A percentile compares a stretch with the other conserved stretches of the same genome.
Evolutionary conservation across 352 stramenopile species (phyloP).

Genomic region (Pythium phragmitis): DNA sequence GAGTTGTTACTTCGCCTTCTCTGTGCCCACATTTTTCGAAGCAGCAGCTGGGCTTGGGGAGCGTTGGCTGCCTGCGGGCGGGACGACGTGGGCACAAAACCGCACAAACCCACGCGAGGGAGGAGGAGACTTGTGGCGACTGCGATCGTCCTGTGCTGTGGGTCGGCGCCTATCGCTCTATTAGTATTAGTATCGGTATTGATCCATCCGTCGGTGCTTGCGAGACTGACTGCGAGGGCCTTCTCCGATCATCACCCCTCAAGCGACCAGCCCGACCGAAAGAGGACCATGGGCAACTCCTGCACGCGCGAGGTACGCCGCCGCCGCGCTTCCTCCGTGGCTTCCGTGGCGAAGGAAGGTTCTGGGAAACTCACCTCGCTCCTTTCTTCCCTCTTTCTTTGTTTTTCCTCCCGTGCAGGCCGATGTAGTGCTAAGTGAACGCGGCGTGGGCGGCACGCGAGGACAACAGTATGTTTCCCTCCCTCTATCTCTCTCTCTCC

Average conservation of each 20-base stretch:
- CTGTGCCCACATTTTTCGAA: slow-evolving; percentile 32
- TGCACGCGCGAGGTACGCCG: slow-evolving; percentile 30
- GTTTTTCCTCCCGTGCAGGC: slow-evolving; percentile 28
- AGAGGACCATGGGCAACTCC: slow-evolving; percentile 28
- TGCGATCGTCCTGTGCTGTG: background rate
- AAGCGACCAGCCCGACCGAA: background rate
- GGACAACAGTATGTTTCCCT: slow-evolving; percentile 34
- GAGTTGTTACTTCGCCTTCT: slow-evolving; percentile 31
- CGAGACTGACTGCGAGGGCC: background rate
- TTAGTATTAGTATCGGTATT: too few species aligned
- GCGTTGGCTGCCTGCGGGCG: background rate
- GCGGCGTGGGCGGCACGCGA: slow-evolving; percentile 31
- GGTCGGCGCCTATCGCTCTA: too few species aligned
- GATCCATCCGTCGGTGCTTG: too few species aligned
- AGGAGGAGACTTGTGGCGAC: slow-evolving; percentile 2
- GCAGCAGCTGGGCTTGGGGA: slow-evolving; percentile 17
- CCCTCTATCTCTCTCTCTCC: background rate
- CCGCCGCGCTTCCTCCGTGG: background rate
- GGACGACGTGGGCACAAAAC: slow-evolving; percentile 15
- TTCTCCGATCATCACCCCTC: too few species aligned
- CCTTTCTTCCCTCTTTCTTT: background rate
- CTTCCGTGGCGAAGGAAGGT: background rate
- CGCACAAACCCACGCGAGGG: slow-evolving; percentile 9
- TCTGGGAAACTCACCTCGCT: background rate
- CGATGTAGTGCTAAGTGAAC: slow-evolving; percentile 66